Conservation (phyloP, 148 eudicot species). For the Amaranthus hypochondriacus region DNA sequence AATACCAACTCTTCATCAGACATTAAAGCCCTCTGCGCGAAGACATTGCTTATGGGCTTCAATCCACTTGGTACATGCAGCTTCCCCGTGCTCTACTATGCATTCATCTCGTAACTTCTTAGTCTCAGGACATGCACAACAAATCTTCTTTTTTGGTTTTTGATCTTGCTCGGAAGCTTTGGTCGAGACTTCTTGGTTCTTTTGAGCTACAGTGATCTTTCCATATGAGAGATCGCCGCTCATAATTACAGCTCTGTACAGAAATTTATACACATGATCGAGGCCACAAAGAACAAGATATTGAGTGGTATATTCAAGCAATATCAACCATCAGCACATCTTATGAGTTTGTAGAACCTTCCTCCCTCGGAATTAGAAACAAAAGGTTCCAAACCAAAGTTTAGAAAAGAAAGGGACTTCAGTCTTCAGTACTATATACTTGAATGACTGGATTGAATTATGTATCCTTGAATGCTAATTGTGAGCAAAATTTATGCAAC, state of each 20-base stretch:
- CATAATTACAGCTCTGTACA: slow-evolving; percentile 24
- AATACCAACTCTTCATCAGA: slow-evolving; percentile 22
- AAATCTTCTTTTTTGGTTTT: slow-evolving; percentile 93
- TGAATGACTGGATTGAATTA: no score
- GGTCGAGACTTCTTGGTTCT: slow-evolving; percentile 28
- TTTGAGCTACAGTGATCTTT: slow-evolving; percentile 14
- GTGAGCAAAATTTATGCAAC: no score
- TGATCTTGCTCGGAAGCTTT: slow-evolving; percentile 33
- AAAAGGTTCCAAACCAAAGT: no score
- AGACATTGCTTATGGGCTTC: slow-evolving; percentile 86
- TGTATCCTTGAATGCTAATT: no score
- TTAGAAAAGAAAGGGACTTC: no score
- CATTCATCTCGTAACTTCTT: slow-evolving; percentile 91
- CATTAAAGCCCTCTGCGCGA: slow-evolving; percentile 90
- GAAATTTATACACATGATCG: background rate
- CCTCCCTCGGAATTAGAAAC: no score
- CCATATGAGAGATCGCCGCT: slow-evolving; percentile 26
- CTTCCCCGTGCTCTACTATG: slow-evolving; percentile 81
- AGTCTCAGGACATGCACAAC: slow-evolving; percentile 96
- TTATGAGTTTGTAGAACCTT: background rate
- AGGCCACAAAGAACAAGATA: background rate
- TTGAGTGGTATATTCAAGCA: background rate
- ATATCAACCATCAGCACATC: background rate
- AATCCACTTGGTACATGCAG: slow-evolving; percentile 77
- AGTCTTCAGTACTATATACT: no score